Percentiles rank a stretch among this genome's conserved stretches.
Evolutionary conservation across 257 asterid genomes (phyloP).

Genomic region (Plantago ovata): DNA sequence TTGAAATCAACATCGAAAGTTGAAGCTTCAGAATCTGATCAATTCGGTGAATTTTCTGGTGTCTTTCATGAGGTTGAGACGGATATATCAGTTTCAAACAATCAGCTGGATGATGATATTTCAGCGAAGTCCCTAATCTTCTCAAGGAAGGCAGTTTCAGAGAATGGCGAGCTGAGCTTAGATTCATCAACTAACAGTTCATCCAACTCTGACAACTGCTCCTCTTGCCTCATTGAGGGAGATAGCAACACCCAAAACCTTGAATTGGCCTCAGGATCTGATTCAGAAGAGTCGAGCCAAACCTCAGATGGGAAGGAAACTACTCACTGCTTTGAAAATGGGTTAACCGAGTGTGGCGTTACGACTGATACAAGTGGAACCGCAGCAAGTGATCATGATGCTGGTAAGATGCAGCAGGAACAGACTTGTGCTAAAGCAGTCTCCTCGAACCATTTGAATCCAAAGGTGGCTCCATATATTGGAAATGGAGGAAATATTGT

Average conservation of each 20-base stretch:
- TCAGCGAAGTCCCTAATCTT: constrained; percentile 31
- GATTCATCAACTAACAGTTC: constrained; percentile 48
- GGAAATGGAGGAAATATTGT: constrained; percentile 41
- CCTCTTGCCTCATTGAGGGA: constrained; percentile 84
- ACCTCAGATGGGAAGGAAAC: constrained; percentile 61
- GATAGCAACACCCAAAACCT: constrained; percentile 70
- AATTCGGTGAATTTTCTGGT: constrained; percentile 41
- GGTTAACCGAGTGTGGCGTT: constrained; percentile 27
- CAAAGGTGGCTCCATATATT: constrained; percentile 31
- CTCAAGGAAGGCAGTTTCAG: constrained; percentile 40
- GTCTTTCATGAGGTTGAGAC: constrained; percentile 42
- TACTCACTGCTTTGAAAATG: constrained; percentile 37
- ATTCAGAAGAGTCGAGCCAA: constrained; percentile 75
- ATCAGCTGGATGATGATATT: constrained; percentile 29
- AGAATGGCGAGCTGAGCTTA: constrained; percentile 30
- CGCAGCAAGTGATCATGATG: constrained; percentile 26
- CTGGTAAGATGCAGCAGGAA: constrained; percentile 21
- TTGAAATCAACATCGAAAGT: constrained; percentile 45
- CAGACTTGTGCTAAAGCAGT: constrained; percentile 30
- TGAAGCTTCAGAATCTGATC: constrained; percentile 52
- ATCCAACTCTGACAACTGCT: constrained; percentile 73
- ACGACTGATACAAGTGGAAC: constrained; percentile 18
- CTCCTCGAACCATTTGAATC: constrained; percentile 27
- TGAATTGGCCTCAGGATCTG: constrained; percentile 72
- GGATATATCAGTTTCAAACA: constrained; percentile 35